Conservation (phyloP, 1,139 yeast genomes). For the Kodamaea derodonti region DNA sequence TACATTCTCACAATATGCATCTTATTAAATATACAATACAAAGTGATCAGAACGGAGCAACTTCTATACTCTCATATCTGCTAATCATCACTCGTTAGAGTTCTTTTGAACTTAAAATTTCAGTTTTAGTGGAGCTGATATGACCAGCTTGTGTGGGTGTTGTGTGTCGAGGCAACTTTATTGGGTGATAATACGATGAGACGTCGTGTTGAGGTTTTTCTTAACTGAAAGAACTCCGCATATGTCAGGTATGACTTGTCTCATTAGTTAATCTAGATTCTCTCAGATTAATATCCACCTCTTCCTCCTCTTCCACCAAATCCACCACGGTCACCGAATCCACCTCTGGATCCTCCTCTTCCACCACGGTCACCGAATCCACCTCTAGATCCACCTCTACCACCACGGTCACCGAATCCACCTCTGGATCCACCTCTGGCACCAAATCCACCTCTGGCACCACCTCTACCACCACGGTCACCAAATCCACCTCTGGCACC, state of each 20-base stretch:
- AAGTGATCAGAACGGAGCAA: neutral
- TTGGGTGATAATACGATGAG: too few relatives aligned
- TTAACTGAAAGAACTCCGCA: too few relatives aligned
- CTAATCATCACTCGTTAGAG: neutral
- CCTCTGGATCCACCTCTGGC: conserved; percentile 42
- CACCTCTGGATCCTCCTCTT: conserved; percentile 50
- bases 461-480: conserved; percentile 35
- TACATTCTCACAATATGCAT: neutral
- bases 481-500: conserved; percentile 40
- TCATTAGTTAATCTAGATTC: too few relatives aligned
- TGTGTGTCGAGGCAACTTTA: too few relatives aligned
- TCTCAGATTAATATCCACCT: conserved; percentile 27
- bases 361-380: conserved; percentile 40
- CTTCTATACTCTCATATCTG: neutral
- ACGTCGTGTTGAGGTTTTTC: too few relatives aligned
- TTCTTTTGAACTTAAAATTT: too few relatives aligned
- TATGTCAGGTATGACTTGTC: too few relatives aligned
- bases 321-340: conserved; percentile 42
- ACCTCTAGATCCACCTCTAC: conserved; percentile 46
- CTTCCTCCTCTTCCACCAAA: conserved; percentile 43
- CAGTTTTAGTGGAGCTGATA: too few relatives aligned
- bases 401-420: conserved; percentile 36
- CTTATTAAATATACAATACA: neutral
- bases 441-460: conserved; percentile 38
- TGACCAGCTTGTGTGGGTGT: too few relatives aligned